These are phyloP conservation scores for Plasmodium ovale DNA, from an alignment of 169 alveolate species.

Conservation along the genomic window DNA sequence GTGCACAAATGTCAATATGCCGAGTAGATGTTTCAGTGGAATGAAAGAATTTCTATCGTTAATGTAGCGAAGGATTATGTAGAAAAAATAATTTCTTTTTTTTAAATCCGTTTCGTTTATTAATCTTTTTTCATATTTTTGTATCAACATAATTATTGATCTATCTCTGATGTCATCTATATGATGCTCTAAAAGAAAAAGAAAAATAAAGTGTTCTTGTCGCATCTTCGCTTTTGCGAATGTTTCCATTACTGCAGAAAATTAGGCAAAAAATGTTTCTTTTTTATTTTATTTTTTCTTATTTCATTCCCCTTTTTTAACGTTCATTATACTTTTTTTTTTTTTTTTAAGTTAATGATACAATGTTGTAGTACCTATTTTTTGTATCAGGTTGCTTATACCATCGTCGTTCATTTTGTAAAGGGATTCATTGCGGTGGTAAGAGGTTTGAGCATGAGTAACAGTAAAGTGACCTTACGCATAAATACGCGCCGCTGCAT, in stretches of 20 bases:
- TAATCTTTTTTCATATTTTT: slow-evolving; percentile 61
- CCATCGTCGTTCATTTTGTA: slow-evolving; percentile 64
- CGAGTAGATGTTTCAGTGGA: slow-evolving; percentile 27
- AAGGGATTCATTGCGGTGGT: neutral
- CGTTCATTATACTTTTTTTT: neutral
- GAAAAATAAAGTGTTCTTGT: neutral
- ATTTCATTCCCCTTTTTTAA: too few species aligned
- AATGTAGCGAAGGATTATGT: slow-evolving; percentile 61
- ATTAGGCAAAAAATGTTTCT: neutral
- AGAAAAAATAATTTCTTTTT: slow-evolving; percentile 53
- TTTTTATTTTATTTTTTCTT: slow-evolving; percentile 5
- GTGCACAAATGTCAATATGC: slow-evolving; percentile 22
- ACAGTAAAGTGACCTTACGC: neutral
- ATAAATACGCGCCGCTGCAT: neutral
- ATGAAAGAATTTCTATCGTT: slow-evolving; percentile 69
- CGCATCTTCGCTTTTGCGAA: neutral
- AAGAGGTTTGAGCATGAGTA: neutral
- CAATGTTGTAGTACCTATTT: slow-evolving; percentile 37
- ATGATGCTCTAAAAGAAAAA: slow-evolving; percentile 36
- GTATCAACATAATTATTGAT: slow-evolving; percentile 58
- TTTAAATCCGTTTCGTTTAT: slow-evolving; percentile 55
- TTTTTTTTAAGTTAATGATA: neutral
- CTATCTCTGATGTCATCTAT: slow-evolving; percentile 70
- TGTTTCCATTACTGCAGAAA: too few species aligned
- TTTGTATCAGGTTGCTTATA: slow-evolving; percentile 64